These are phyloP conservation scores for Tuber aestivum DNA, from an alignment of 495 filamentous ascomycete genomes.

Conservation along the genomic window DNA sequence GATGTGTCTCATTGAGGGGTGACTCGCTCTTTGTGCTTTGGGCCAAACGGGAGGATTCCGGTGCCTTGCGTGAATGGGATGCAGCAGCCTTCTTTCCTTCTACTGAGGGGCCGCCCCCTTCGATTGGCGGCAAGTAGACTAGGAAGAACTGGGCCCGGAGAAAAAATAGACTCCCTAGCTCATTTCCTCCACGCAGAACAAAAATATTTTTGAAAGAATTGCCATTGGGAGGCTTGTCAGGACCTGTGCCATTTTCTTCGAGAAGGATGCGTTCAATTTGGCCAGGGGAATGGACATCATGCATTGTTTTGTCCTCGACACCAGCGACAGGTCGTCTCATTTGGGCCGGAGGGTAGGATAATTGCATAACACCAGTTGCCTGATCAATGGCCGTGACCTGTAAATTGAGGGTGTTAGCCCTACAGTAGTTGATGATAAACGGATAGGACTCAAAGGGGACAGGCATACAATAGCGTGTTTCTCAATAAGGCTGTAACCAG, in stretches of 20 bases:
- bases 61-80: not conserved
- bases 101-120: not conserved
- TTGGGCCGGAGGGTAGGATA: slow-evolving; percentile 36
- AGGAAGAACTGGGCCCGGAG: not conserved
- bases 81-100: not conserved
- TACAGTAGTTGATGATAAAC: not conserved
- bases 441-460: not conserved
- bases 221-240: slow-evolving; percentile 36
- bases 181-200: slow-evolving; percentile 35
- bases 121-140: not conserved
- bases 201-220: slow-evolving; percentile 40
- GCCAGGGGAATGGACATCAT: slow-evolving; percentile 19
- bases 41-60: not conserved
- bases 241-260: slow-evolving; percentile 27
- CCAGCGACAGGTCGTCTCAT: slow-evolving; percentile 19
- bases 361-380: slow-evolving; percentile 17
- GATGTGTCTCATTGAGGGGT: not conserved
- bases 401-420: not conserved
- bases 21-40: not conserved
- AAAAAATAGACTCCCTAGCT: slow-evolving; percentile 36
- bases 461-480: slow-evolving; percentile 26
- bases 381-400: slow-evolving; percentile 36
- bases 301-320: slow-evolving; percentile 28
- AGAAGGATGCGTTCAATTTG: slow-evolving; percentile 33
- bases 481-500: slow-evolving; percentile 12